A percentile compares a stretch with the other conserved stretches of the same genome.
These are phyloP conservation scores for Suillus sp. DNA, from an alignment of 768 basidiomycete species.

Conservation along the genomic window DNA sequence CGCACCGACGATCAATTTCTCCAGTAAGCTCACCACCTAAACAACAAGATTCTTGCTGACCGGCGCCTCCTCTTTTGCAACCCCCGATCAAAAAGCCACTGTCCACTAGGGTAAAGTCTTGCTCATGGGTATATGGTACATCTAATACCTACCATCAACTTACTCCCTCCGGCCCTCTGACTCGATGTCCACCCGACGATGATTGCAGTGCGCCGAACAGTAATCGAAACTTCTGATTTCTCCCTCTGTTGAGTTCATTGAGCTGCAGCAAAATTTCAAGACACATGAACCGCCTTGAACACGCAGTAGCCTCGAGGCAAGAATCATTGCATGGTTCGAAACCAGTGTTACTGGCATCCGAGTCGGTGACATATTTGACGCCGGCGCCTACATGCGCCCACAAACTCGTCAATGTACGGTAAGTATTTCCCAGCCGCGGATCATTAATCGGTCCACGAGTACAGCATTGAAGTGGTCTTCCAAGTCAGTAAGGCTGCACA, in stretches of 20 bases:
- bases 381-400: constrained; percentile 1
- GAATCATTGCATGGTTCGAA: constrained; percentile 4
- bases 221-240: background rate
- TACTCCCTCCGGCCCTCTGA: background rate
- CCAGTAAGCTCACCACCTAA: background rate
- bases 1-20: background rate
- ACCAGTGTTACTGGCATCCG: background rate
- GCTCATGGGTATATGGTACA: background rate
- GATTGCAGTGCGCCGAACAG: constrained; percentile 2
- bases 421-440: constrained; percentile 6
- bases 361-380: constrained; percentile 3
- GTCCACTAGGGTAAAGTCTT: background rate
- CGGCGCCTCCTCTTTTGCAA: background rate
- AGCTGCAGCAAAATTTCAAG: constrained; percentile 6
- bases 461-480: constrained; percentile 14
- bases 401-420: constrained; percentile 10
- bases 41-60: background rate
- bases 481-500: constrained; percentile 20
- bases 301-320: constrained; percentile 30
- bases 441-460: background rate
- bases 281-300: constrained; percentile 24
- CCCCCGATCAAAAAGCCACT: background rate
- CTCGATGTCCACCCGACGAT: background rate
- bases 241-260: constrained; percentile 1
- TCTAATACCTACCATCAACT: background rate